These are phyloP conservation scores for Exophiala calicioides DNA, from an alignment of 2,329 filamentous ascomycete species.

Conservation along the genomic window DNA sequence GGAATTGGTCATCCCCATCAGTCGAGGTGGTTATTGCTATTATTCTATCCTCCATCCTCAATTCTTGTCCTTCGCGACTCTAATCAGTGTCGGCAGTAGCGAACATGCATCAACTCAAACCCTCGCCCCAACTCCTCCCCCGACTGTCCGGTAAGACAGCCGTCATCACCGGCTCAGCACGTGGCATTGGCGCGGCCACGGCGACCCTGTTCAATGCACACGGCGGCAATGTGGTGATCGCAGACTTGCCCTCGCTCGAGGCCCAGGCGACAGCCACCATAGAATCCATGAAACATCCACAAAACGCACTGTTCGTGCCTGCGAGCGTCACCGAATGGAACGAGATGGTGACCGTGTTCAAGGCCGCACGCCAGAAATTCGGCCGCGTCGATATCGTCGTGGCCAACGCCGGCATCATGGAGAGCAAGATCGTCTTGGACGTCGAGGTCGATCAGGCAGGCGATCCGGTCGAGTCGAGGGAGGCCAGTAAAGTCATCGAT, in stretches of 20 bases:
- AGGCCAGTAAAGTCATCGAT: conserved; percentile 39
- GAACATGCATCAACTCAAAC: not conserved
- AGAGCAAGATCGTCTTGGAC: no score
- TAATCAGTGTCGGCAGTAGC: no score
- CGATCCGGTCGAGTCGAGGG: conserved; percentile 36
- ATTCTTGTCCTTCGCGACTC: not conserved
- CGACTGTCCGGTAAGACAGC: conserved; percentile 40
- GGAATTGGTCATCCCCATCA: no score
- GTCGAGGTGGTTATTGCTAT: no score
- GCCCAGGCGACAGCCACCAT: conserved; percentile 43
- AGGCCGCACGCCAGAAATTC: conserved; percentile 36
- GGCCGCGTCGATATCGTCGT: conserved; percentile 44
- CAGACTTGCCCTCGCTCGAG: conserved; percentile 32
- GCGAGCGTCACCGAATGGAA: conserved; percentile 42
- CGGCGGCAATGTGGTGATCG: conserved; percentile 44
- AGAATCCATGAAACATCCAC: not conserved
- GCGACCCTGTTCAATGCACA: conserved; percentile 47
- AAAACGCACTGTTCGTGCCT: conserved; percentile 40
- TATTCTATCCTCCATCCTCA: no score
- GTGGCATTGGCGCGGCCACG: conserved; percentile 48
- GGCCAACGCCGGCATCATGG: conserved; percentile 49
- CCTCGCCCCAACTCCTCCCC: not conserved
- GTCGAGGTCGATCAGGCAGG: no score
- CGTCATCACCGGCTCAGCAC: conserved; percentile 47
- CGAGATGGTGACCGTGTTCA: conserved; percentile 40